These are phyloP conservation scores for Suhomyces faveliae DNA, from an alignment of 805 yeast species.

Conservation along the genomic window DNA sequence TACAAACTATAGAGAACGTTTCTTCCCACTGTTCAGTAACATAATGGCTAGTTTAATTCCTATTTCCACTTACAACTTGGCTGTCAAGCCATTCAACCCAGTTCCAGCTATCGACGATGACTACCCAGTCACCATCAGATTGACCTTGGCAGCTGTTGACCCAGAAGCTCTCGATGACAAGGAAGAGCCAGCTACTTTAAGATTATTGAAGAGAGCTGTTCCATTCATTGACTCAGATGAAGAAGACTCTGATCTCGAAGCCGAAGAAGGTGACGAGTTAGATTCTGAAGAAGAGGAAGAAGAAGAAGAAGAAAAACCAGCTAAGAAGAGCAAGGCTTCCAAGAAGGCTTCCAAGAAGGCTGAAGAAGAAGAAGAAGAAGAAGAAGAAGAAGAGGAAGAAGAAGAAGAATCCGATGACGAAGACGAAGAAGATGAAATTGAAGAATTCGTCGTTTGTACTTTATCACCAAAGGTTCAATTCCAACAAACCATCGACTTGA, in stretches of 20 bases:
- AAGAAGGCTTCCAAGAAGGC: slow-evolving; percentile 26
- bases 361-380: slow-evolving; percentile 26
- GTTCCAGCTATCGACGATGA: slow-evolving; percentile 83
- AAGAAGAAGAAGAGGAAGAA: slow-evolving; percentile 47
- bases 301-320: slow-evolving; percentile 35
- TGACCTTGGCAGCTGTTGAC: slow-evolving; percentile 94
- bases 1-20: slow-evolving; percentile 2
- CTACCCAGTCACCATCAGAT: slow-evolving; percentile 83
- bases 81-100: slow-evolving; percentile 83
- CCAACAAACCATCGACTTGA: slow-evolving; percentile 90
- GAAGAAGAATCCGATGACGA: slow-evolving; percentile 50
- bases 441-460: slow-evolving; percentile 85
- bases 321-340: slow-evolving; percentile 16
- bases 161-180: slow-evolving; percentile 82
- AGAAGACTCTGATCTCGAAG: slow-evolving; percentile 42
- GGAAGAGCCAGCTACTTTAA: slow-evolving; percentile 82
- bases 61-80: slow-evolving; percentile 81
- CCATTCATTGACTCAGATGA: slow-evolving; percentile 41
- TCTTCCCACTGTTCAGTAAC: slow-evolving; percentile 9
- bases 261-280: slow-evolving; percentile 46
- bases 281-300: slow-evolving; percentile 47
- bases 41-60: slow-evolving; percentile 75
- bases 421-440: slow-evolving; percentile 64
- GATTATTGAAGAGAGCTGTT: slow-evolving; percentile 73
- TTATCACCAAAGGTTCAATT: slow-evolving; percentile 78